A percentile compares a stretch with the other conserved stretches of the same genome.
Conservation (phyloP, 164 flowering plant species). For the Dillenia turbinata region DNA sequence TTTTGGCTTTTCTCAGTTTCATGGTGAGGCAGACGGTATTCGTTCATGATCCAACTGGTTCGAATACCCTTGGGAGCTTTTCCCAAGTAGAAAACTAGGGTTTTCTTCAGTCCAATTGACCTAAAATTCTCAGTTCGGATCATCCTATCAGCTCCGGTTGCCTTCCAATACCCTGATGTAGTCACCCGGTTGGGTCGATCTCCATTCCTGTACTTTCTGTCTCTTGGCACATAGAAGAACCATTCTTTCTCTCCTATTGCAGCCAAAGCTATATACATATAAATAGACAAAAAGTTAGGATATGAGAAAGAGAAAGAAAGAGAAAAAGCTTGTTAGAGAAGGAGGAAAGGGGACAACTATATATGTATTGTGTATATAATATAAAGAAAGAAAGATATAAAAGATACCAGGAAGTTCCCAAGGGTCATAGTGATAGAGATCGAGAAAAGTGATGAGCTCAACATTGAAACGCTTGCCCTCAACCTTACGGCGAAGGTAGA, state of each 20-base stretch:
- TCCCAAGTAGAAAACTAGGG: slow-evolving; percentile 98
- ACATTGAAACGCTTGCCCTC: slow-evolving; percentile 93
- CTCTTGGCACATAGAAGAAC: slow-evolving; percentile 96
- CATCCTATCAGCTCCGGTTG: slow-evolving; percentile 97
- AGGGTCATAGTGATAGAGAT: slow-evolving; percentile 95
- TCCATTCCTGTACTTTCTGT: slow-evolving; percentile 90
- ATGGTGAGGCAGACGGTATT: slow-evolving; percentile 88
- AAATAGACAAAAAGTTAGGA: too few species aligned
- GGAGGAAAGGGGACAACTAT: too few species aligned
- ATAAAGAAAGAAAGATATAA: neutral
- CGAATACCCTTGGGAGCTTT: slow-evolving; percentile 96
- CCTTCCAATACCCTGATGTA: slow-evolving; percentile 97
- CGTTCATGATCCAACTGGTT: slow-evolving; percentile 98
- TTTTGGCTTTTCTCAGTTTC: slow-evolving; percentile 75
- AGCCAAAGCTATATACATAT: slow-evolving; percentile 59
- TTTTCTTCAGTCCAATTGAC: slow-evolving; percentile 90
- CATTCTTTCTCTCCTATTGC: slow-evolving; percentile 99
- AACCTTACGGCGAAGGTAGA: slow-evolving; percentile 97
- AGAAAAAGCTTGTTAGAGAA: neutral
- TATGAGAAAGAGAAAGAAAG: too few species aligned
- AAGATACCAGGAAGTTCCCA: slow-evolving; percentile 96
- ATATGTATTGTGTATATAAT: neutral
- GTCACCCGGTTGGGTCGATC: slow-evolving; percentile 96
- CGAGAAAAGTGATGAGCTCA: slow-evolving; percentile 89
- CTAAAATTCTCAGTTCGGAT: slow-evolving; percentile 58